phyloP scores from a whole-genome alignment of 371 early-diverging fungal species.

The Rhizomucor miehei region DNA sequence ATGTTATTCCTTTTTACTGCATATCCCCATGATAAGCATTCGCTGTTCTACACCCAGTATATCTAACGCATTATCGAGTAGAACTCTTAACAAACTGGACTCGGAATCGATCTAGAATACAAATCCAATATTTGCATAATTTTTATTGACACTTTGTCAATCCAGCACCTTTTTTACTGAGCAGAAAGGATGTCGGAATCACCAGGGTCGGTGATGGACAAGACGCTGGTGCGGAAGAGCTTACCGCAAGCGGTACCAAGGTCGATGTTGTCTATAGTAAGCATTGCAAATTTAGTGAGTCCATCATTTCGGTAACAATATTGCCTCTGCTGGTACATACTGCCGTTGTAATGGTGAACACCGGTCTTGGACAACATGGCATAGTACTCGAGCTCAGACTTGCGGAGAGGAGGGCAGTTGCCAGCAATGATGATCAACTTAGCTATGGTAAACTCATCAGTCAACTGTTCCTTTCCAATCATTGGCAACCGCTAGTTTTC shows the following conservation, averaged over 20 bases:
- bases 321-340: constrained; percentile 55
- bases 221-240: constrained; percentile 89
- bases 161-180: constrained; percentile 23
- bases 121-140: no score
- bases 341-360: constrained; percentile 98
- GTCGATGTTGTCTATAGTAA: constrained; percentile 88
- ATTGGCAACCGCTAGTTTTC: constrained; percentile 7
- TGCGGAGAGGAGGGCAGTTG: constrained; percentile 98
- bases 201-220: constrained; percentile 98
- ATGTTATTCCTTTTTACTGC: no score
- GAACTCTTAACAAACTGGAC: no score
- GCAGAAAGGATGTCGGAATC: constrained; percentile 75
- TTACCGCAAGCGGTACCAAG: constrained; percentile 99
- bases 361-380: constrained; percentile 99
- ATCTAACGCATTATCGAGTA: no score
- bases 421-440: constrained; percentile 97
- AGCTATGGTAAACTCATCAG: constrained; percentile 55
- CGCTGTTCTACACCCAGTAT: no score
- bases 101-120: no score
- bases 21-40: no score
- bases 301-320: no score
- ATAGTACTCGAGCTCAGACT: constrained; percentile 99
- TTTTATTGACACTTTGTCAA: no score
- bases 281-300: not conserved
- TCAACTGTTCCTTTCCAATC: constrained; percentile 32